Base-by-base conservation (phyloP, 2,329 filamentous ascomycete species). In the Pseudocercospora crystallina region DNA sequence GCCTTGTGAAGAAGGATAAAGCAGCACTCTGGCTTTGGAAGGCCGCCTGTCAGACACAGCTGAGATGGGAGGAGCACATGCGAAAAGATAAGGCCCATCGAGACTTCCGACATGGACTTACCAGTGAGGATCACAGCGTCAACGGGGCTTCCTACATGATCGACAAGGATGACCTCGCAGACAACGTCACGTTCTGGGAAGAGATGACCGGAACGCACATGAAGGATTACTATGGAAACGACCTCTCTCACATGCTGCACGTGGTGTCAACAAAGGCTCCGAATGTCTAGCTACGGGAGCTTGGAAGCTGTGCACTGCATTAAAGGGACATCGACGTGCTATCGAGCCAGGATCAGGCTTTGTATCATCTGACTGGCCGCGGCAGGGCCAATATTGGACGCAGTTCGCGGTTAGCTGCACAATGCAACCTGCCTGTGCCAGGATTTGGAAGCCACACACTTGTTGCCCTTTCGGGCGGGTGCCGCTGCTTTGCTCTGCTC, bases 1-100 rank as follows among this genome's bases (percentile, higher is more conserved):
- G 52, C 15, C 44, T 64, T 11, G 50, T 51, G 20, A 33, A 42
- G 20, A 42, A 33, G 8, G 53, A 61, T n/a, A 54, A 48, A 31
- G 57, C 55, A 5, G 60, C 48, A 26, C 38, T 64, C 14, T 48
- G 34, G 14, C 14, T 61, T 2, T 64, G 61, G 61, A 59, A 61
- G 42, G 47, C 33, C 12, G 53, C 53, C 2, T 61, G 57, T 31
- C 29, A 31, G 5, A 49, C 56, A 15, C 60, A 64, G 38, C 12
- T 59, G 12, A 26, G 34, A 8, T 64, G 60, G 60, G 43, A 58
- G 20, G 33, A 40, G 9, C 51, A 59, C 26, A 29, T 56, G 34
- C 34, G 30, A 8, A 52, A 43, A 20, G 38, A 26, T 14, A 43
- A 41, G n/a, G 15, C n/a, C 5, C 11, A 36, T 10, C 44, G 50